Base-by-base conservation (phyloP, 176 grass and related monocot species). In the Eleusine coracana region DNA sequence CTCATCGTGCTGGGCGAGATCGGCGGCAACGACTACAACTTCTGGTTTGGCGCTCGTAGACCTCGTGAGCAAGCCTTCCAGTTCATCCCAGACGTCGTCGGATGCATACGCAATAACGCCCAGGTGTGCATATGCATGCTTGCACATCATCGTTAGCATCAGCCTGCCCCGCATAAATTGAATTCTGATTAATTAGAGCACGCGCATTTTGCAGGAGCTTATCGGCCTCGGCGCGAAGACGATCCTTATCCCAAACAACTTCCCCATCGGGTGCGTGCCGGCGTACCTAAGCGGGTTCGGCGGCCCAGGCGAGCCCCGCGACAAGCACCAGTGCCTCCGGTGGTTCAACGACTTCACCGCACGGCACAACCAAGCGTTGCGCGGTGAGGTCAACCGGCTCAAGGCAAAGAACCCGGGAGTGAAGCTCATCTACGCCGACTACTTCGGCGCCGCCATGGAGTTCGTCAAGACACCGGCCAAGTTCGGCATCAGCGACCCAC, bases 1-100 rank as follows among this genome's bases (percentile, higher is more conserved):
- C 68, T 93, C 13, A 40, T 90, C 82, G 34, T 86, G 12, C 25
- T 91, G 44, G 92, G 92, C 41, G 88, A 84, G 62, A 94, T 94
- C 31, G 88, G 92, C 25, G 92, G 92, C 39, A 91, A 94, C 56
- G 88, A 94, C 60, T 94, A 94, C 79, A 91, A 94, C 73, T 87
- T 46, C 59, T 82, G 82, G 75, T 65, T 94, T 15, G 5, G 0
- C 3, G 7, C 36, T 0, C 10, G 71, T 9, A 25, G 4, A 25
- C 86, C 92, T 23, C 85, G 89, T 23, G 23, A 66, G 91, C 1
- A 45, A 56, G 65, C 81, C 9, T 34, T 12, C 64, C 62, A 82
- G 17, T 84, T 85, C 85, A 79, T 88, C 70, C 92, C 88, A 12
- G 66, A 83, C 23, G 76, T 91, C 12, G 54, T 88, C 81, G 70